Evolutionary conservation across 192 early-diverging fungal genomes (phyloP).

Genomic region (Backusella westeae): DNA sequence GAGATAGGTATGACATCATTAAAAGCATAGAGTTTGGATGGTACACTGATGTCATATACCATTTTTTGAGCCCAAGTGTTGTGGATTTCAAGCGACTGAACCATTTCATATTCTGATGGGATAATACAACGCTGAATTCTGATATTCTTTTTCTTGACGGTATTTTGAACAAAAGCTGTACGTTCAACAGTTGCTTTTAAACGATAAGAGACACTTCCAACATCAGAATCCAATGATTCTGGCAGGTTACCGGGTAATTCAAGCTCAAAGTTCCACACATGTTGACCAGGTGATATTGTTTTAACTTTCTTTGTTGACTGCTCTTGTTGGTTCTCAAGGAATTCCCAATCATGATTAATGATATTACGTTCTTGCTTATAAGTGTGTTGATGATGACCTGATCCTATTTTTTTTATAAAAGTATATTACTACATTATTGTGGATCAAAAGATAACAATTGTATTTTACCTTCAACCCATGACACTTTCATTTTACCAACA

Average conservation of each 20-base stretch:
- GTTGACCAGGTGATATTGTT: slow-evolving; percentile 36
- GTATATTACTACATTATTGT: background rate
- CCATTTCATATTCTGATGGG: slow-evolving; percentile 47
- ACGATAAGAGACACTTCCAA: slow-evolving; percentile 50
- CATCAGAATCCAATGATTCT: slow-evolving; percentile 49
- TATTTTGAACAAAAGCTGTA: slow-evolving; percentile 52
- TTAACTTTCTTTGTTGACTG: slow-evolving; percentile 39
- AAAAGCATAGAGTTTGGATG: slow-evolving; percentile 51
- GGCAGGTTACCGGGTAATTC: slow-evolving; percentile 56
- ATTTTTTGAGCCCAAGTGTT: slow-evolving; percentile 61
- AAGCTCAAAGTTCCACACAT: slow-evolving; percentile 55
- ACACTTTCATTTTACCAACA: slow-evolving; percentile 54
- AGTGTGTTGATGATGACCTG: slow-evolving; percentile 33
- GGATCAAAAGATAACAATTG: background rate
- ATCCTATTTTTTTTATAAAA: slow-evolving; percentile 1
- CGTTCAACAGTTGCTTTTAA: slow-evolving; percentile 56
- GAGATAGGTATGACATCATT: slow-evolving; percentile 52
- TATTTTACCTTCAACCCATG: slow-evolving; percentile 43
- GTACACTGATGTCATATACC: slow-evolving; percentile 54
- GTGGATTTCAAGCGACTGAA: slow-evolving; percentile 49
- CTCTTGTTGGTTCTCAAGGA: slow-evolving; percentile 27
- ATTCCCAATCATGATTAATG: slow-evolving; percentile 52
- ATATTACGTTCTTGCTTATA: slow-evolving; percentile 39
- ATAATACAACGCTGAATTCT: slow-evolving; percentile 48
- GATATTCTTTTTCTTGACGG: slow-evolving; percentile 32